These are phyloP conservation scores for Rhizoctonia solani DNA, from an alignment of 1,284 basidiomycete species.

Conservation along the genomic window DNA sequence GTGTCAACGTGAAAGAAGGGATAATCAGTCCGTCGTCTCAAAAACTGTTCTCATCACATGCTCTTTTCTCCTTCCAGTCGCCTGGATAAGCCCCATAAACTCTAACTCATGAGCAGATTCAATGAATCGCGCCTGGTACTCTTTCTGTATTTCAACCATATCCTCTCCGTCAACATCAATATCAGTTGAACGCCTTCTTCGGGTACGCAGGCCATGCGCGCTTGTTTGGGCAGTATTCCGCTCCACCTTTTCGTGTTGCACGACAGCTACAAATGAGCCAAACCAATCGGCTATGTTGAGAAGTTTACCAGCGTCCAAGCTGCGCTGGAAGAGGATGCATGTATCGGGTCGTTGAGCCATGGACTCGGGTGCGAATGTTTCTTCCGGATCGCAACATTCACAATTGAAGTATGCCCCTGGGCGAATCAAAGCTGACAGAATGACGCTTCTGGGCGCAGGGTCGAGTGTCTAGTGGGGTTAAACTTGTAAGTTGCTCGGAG, in stretches of 20 bases:
- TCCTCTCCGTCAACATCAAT: slow-evolving; percentile 49
- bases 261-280: slow-evolving; percentile 63
- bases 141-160: slow-evolving; percentile 58
- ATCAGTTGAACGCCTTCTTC: slow-evolving; percentile 35
- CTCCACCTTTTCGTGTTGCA: slow-evolving; percentile 56
- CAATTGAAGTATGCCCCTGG: slow-evolving; percentile 24
- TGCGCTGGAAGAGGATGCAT: slow-evolving; percentile 71
- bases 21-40: slow-evolving; percentile 47
- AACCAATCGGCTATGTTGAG: slow-evolving; percentile 85
- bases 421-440: slow-evolving; percentile 20
- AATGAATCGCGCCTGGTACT: slow-evolving; percentile 75
- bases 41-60: slow-evolving; percentile 71
- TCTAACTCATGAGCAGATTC: slow-evolving; percentile 77
- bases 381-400: slow-evolving; percentile 29
- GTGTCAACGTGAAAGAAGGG: too few relatives aligned
- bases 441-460: slow-evolving; percentile 20
- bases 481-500: not conserved
- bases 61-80: slow-evolving; percentile 73
- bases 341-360: slow-evolving; percentile 56
- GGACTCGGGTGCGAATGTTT: slow-evolving; percentile 1
- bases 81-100: slow-evolving; percentile 74
- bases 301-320: slow-evolving; percentile 73
- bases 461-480: slow-evolving; percentile 4
- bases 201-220: slow-evolving; percentile 31
- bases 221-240: slow-evolving; percentile 37